Base-by-base conservation (phyloP, 768 basidiomycete species). In the Russula emetica region DNA sequence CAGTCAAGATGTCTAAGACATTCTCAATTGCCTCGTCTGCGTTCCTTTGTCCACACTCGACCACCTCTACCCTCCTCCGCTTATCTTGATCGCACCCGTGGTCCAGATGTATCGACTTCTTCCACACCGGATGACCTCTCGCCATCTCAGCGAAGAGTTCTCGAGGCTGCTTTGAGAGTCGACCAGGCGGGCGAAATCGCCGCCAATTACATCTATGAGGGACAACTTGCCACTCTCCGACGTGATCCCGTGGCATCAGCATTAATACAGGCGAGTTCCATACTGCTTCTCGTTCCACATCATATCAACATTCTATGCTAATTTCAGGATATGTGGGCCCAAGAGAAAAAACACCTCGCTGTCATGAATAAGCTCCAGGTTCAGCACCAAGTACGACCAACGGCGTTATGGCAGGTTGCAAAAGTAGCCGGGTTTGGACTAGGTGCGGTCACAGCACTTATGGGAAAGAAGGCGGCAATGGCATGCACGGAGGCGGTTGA, bases 401-500 rank as follows among this genome's bases (percentile, higher is more conserved):
- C 95, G 0, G 68, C 88, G 1, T 79, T 98, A 49, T 86, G 85
- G 61, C 90, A 92, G 40, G 79, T 92, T 6, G 96, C 95, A 67
- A 92, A 94, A 72, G 84, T 83, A 6, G 88, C 87, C 56, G 94
- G 94, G 6, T 95, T 90, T 72, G 88, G 89, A 4, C 78, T 98
- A 9, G 95, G 95, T 6, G 87, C 87, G 6, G 82, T 78, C 0
- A 97, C 95, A 0, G 95, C 92, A 0, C 75, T 96, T 24, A 80
- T 96, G 83, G 90, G 95, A 42, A 89, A 85, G 71, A 89, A 97
- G 69, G 93, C 94, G 14, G 94, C 95, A 0, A 98, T 98, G 95
- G 95, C 95, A 7, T 98, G 95, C 71, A 98, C 95, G 0, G 95
- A 98, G 74, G 95, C 95, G 0, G 94, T 98, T 22, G 95, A 98